A percentile compares a stretch with the other conserved stretches of the same genome.
Evolutionary conservation across 169 alveolate genomes (phyloP).

Genomic region (Cryptosporidium sp.): DNA sequence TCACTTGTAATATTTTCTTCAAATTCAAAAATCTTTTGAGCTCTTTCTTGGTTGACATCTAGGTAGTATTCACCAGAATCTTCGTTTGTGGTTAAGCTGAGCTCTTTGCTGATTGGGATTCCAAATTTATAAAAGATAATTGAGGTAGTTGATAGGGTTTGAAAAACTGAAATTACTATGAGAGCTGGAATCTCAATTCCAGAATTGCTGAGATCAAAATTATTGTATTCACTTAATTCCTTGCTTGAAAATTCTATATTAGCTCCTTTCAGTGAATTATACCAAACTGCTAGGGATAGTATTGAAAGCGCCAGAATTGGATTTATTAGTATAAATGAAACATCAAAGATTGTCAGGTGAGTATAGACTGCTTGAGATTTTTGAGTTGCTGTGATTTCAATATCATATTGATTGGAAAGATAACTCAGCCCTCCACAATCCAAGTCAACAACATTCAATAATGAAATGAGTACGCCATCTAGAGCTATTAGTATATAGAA

Average conservation of each 20-base stretch:
- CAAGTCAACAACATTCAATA: conserved; percentile 41
- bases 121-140: conserved; percentile 28
- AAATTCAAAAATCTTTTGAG: conserved; percentile 1
- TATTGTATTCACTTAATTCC: neutral
- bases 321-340: conserved; percentile 34
- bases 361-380: conserved; percentile 51
- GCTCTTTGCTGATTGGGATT: conserved; percentile 6
- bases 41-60: conserved; percentile 10
- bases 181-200: conserved; percentile 31
- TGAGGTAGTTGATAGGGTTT: conserved; percentile 23
- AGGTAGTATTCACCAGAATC: neutral
- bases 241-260: neutral
- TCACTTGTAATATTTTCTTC: neutral
- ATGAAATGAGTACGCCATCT: conserved; percentile 43
- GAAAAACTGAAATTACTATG: conserved; percentile 5
- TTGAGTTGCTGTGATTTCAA: conserved; percentile 49
- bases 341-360: conserved; percentile 29
- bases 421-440: conserved; percentile 55
- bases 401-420: conserved; percentile 20
- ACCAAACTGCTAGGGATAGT: neutral
- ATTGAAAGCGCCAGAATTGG: conserved; percentile 1
- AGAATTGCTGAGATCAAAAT: neutral
- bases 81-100: neutral
- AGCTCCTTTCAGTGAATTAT: neutral
- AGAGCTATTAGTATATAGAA: conserved; percentile 27